These are phyloP conservation scores for Delphinella strobiligena DNA, from an alignment of 2,329 filamentous ascomycete genomes.

Conservation along the genomic window DNA sequence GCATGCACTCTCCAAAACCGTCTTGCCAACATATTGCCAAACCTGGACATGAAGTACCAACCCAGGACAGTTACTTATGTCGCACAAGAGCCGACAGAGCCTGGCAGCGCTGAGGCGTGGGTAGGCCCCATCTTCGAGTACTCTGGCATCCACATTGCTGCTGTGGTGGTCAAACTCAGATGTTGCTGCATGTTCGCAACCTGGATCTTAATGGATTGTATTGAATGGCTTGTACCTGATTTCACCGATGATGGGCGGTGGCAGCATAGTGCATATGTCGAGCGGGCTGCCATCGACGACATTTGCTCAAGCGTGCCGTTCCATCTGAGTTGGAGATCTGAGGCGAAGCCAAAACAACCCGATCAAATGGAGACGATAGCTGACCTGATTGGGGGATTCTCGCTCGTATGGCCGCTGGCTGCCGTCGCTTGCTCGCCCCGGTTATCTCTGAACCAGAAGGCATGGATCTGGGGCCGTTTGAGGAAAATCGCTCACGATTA, in stretches of 20 bases:
- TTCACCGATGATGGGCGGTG: conserved; percentile 6
- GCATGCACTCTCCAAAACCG: too few species aligned
- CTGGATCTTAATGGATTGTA: conserved; percentile 1
- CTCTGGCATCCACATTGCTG: conserved; percentile 2
- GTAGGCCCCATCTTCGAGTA: conserved; percentile 5
- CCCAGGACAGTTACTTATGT: conserved; percentile 6
- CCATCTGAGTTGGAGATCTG: conserved; percentile 1
- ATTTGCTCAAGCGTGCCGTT: conserved; percentile 8
- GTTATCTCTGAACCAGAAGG: conserved; percentile 1
- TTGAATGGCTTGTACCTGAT: conserved; percentile 5
- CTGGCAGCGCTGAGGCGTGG: conserved; percentile 2
- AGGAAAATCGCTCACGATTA: conserved; percentile 4
- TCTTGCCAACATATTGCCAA: conserved; percentile 2
- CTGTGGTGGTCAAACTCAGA: conserved; percentile 5
- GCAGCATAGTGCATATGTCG: conserved; percentile 3
- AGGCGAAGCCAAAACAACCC: not conserved
- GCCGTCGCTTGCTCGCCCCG: conserved; percentile 3
- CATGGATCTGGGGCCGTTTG: conserved; percentile 5
- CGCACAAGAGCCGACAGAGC: conserved; percentile 1
- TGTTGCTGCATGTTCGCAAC: conserved; percentile 3
- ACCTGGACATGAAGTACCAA: conserved; percentile 4
- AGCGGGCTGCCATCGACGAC: conserved; percentile 6
- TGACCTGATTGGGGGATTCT: conserved; percentile 5
- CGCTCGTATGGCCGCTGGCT: conserved; percentile 6
- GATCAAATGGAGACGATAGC: conserved; percentile 8